These are phyloP conservation scores for Heracleum sosnowskyi DNA, from an alignment of 129 eudicot species.

Conservation along the genomic window DNA sequence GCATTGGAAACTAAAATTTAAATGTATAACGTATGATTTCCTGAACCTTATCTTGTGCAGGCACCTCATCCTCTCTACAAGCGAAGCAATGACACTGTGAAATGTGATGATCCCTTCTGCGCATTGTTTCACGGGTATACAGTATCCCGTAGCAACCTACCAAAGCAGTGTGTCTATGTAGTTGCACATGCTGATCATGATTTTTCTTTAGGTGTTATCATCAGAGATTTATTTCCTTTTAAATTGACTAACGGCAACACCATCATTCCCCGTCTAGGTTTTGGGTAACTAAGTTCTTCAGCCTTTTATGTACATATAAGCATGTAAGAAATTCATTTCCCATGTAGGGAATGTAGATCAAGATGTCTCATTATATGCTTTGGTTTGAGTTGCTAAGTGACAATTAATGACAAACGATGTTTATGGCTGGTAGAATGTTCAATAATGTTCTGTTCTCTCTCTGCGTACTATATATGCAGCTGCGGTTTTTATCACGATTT, in stretches of 20 bases:
- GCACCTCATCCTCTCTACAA: constrained; percentile 85
- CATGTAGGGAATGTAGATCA: background rate
- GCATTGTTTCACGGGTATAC: constrained; percentile 50
- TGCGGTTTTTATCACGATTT: constrained; percentile 94
- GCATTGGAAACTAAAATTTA: background rate
- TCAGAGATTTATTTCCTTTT: constrained; percentile 57
- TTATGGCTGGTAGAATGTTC: background rate
- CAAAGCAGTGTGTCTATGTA: constrained; percentile 83
- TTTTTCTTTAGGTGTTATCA: constrained; percentile 64
- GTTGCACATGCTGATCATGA: constrained; percentile 80
- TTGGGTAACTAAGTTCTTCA: constrained; percentile 48
- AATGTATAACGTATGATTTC: background rate
- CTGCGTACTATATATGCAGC: constrained; percentile 31
- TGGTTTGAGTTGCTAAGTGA: background rate
- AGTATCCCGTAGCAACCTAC: constrained; percentile 31
- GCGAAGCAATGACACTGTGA: constrained; percentile 50
- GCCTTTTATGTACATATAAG: background rate
- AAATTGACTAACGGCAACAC: constrained; percentile 46
- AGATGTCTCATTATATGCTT: background rate
- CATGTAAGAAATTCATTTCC: no score
- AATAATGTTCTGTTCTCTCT: background rate
- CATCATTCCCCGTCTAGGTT: constrained; percentile 48
- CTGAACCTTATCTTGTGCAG: constrained; percentile 30
- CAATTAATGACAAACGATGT: background rate
- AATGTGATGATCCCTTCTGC: constrained; percentile 68